Conservation (phyloP, 768 basidiomycete genomes). For the Leccinum olivaceopallidum region DNA sequence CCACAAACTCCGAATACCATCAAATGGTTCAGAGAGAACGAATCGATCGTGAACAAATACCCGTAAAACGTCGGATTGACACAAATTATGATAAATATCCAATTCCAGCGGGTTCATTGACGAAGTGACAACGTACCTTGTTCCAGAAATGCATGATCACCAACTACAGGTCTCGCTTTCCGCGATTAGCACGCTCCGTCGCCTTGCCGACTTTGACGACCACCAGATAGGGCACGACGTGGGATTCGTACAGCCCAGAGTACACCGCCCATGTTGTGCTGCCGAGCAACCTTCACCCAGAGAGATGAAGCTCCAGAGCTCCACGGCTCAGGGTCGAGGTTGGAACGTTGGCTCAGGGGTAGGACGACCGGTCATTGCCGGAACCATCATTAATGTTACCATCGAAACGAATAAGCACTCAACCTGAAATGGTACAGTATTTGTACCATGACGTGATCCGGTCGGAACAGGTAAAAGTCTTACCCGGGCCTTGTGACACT, state of each 20-base stretch:
- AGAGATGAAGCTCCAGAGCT: slow-evolving; percentile 76
- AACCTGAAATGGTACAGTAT: slow-evolving; percentile 65
- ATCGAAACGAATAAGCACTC: slow-evolving; percentile 71
- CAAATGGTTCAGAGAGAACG: slow-evolving; percentile 82
- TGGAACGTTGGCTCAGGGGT: slow-evolving; percentile 62
- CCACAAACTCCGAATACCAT: slow-evolving; percentile 71
- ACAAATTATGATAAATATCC: slow-evolving; percentile 68
- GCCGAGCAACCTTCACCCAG: slow-evolving; percentile 66
- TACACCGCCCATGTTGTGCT: slow-evolving; percentile 38
- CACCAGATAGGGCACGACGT: slow-evolving; percentile 94
- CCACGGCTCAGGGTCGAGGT: slow-evolving; percentile 84
- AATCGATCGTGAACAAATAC: slow-evolving; percentile 90
- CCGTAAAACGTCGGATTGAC: slow-evolving; percentile 99
- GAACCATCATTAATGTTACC: slow-evolving; percentile 89
- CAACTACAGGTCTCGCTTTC: slow-evolving; percentile 98
- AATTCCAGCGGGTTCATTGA: neutral
- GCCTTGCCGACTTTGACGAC: slow-evolving; percentile 40
- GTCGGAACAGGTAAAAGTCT: neutral
- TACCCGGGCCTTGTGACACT: neutral
- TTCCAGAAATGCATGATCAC: slow-evolving; percentile 96
- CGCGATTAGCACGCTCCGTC: slow-evolving; percentile 94
- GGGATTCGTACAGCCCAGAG: slow-evolving; percentile 91
- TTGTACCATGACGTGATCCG: slow-evolving; percentile 92
- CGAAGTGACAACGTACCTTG: slow-evolving; percentile 30
- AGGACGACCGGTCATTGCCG: slow-evolving; percentile 83